Evolutionary conservation across 257 asterid genomes (phyloP), one percentile per base, ranked within the genome.

Genomic region (Rehmannia glutinosa): DNA sequence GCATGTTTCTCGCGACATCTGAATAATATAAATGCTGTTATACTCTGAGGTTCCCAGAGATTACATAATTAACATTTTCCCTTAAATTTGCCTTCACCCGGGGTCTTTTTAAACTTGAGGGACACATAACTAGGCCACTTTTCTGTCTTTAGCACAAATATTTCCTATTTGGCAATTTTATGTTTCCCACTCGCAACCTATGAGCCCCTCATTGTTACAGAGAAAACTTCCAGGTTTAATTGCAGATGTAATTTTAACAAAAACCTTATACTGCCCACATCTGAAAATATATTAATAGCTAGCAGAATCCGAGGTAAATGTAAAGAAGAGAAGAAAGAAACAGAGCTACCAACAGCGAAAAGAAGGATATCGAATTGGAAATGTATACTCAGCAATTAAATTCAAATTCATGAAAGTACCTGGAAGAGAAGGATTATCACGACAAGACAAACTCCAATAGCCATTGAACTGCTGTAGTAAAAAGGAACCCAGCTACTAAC

Each of bases 401-500:
- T 15, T 27, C 2, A 64, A 67, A 50, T 21, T 17, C 30, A 28
- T 38, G 38, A 63, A 60, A 17, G 71, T 72, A 89, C 98, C 98
- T 92, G 98, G 81, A 92, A 92, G 38, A 92, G 93, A 70, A 92
- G 69, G 71, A 92, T 81, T 59, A 89, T 78, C 70, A 92, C 75
- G 32, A 89, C 95, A 75, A 92, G 95, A 69, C 91, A 82, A 54
- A 89, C 66, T 74, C 96, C 96, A 15, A 92, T 86, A 28, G 86
- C 92, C 98, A 92, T 89, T 16, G 96, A 92, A 74, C 91, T 89
- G 83, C 97, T 84, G 71, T 92, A 92, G 78, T 92, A 92, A 69
- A 92, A 92, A 13, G 96, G 98, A 70, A 89, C 96, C 97, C 96
- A 92, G 82, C 92, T 76, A 75, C 96, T 83, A 66, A 92, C 87